These are phyloP conservation scores for Gnomoniopsis smithogilvyi DNA, from an alignment of 2,329 filamentous ascomycete genomes.

Conservation along the genomic window DNA sequence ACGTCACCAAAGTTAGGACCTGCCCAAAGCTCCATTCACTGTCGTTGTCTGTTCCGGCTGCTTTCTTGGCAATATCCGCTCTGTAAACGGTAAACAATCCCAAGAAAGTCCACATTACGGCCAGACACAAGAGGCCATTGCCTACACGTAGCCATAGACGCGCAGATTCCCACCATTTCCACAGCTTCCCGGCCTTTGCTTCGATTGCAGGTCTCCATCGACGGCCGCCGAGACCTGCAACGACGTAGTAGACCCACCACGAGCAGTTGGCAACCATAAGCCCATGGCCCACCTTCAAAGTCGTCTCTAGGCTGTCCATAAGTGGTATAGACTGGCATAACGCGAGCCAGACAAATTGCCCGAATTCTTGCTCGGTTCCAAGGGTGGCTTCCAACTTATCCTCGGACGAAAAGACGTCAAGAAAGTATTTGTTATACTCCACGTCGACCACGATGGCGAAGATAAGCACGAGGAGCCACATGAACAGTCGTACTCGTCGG, in stretches of 20 bases:
- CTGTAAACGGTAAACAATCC: constrained; percentile 26
- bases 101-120: constrained; percentile 28
- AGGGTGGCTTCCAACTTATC: not conserved
- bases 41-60: constrained; percentile 22
- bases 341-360: constrained; percentile 9
- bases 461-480: constrained; percentile 22
- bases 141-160: constrained; percentile 11
- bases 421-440: constrained; percentile 19
- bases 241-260: constrained; percentile 18
- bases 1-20: constrained; percentile 27
- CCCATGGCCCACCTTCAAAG: constrained; percentile 9
- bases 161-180: constrained; percentile 5
- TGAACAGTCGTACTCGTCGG: constrained; percentile 16
- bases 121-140: constrained; percentile 19
- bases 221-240: constrained; percentile 1
- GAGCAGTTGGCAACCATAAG: constrained; percentile 18
- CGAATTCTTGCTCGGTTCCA: not conserved
- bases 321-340: constrained; percentile 14
- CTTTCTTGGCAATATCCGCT: constrained; percentile 16
- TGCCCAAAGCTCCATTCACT: constrained; percentile 30
- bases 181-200: not conserved
- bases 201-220: not conserved
- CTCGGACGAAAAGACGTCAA: not conserved
- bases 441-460: constrained; percentile 18
- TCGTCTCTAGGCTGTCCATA: not conserved